phyloP scores from a whole-genome alignment of 2,329 filamentous ascomycete species.

The Chaetomiaceae sp. region DNA sequence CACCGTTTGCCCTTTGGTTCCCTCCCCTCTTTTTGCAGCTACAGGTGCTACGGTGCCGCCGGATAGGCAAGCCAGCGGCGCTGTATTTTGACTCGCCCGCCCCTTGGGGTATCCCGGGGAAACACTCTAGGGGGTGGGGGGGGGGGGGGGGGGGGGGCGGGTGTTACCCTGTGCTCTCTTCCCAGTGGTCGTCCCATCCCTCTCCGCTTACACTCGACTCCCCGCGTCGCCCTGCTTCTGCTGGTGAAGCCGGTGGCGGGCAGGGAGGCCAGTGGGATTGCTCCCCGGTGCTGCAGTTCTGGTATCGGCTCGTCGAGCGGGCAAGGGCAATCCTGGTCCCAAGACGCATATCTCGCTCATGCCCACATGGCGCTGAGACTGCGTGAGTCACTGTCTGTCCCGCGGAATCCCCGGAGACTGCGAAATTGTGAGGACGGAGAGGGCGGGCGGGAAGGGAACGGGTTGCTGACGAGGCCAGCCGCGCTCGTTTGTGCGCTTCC shows the following conservation, averaged over 20 bases:
- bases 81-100: no score
- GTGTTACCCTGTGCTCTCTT: not conserved
- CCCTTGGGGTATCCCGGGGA: no score
- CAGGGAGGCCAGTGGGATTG: conserved; percentile 17
- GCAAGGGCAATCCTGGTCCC: not conserved
- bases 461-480: not conserved
- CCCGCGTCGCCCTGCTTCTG: not conserved
- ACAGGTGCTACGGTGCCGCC: conserved; percentile 7
- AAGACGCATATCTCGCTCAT: not conserved
- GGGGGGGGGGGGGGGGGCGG: not conserved
- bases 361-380: not conserved
- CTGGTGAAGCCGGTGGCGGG: conserved; percentile 3
- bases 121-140: not conserved
- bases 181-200: not conserved
- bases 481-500: not conserved
- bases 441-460: not conserved
- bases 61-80: conserved; percentile 5
- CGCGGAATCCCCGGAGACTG: no score
- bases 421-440: not conserved
- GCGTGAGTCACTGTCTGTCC: not conserved
- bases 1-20: no score
- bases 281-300: conserved; percentile 16
- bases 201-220: not conserved
- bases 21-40: conserved; percentile 1
- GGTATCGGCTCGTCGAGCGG: not conserved